A percentile compares a stretch with the other conserved stretches of the same genome.
Conservation (phyloP, 192 early-diverging fungal genomes). For the Coemansia sp. region DNA sequence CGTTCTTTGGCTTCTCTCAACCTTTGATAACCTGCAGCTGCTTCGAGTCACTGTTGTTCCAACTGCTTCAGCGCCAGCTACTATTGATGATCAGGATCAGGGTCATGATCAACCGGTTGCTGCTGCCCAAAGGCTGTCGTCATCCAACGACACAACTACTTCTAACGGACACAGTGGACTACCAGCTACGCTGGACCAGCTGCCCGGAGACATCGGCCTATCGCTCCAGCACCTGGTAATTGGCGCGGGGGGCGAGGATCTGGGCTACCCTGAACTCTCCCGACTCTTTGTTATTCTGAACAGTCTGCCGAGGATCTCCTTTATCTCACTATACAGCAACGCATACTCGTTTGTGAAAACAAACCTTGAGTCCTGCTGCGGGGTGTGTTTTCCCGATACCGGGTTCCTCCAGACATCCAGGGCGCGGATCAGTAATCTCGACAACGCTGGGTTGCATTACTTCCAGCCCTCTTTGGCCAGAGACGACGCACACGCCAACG, state of each 20-base stretch:
- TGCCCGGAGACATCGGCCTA: not conserved
- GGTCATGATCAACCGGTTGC: not conserved
- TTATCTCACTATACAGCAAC: slow-evolving; percentile 21
- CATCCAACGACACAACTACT: too few species aligned
- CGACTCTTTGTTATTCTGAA: slow-evolving; percentile 7
- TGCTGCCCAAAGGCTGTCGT: too few species aligned
- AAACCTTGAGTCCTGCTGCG: not conserved
- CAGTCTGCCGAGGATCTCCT: not conserved
- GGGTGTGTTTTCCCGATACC: not conserved
- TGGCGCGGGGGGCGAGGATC: slow-evolving; percentile 15
- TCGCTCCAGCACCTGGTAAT: slow-evolving; percentile 12
- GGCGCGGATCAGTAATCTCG: slow-evolving; percentile 21
- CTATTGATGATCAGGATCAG: not conserved
- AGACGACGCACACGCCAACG: not conserved
- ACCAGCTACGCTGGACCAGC: not conserved
- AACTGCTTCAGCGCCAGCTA: not conserved
- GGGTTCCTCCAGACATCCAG: not conserved
- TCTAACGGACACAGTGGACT: too few species aligned
- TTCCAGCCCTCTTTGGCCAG: not conserved
- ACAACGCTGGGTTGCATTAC: slow-evolving; percentile 9
- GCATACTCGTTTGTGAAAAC: slow-evolving; percentile 36
- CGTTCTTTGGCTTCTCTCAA: slow-evolving; percentile 24
- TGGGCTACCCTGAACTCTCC: slow-evolving; percentile 12
- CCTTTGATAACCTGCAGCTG: slow-evolving; percentile 14
- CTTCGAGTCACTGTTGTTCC: slow-evolving; percentile 29